These are phyloP conservation scores for Alternaria rosae DNA, from an alignment of 2,329 filamentous ascomycete genomes.

Conservation along the genomic window DNA sequence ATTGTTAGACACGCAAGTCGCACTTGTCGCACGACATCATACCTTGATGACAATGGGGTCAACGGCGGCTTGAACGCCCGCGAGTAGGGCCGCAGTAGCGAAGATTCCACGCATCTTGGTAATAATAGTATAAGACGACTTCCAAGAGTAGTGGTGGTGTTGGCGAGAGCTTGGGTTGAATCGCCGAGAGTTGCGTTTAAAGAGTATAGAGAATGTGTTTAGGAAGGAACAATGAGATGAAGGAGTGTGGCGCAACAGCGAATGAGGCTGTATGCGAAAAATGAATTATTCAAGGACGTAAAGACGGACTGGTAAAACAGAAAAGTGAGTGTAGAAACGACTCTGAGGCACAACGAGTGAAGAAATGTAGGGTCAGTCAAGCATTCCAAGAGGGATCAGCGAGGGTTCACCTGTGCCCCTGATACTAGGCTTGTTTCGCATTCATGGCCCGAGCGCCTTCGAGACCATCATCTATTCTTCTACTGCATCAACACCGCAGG, in stretches of 20 bases:
- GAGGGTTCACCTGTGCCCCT: slow-evolving; percentile 30
- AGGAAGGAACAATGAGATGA: slow-evolving; percentile 19
- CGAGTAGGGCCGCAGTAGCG: slow-evolving; percentile 60
- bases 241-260: slow-evolving; percentile 37
- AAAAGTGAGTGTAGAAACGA: slow-evolving; percentile 39
- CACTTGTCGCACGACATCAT: slow-evolving; percentile 21
- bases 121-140: slow-evolving; percentile 26
- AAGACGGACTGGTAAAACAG: slow-evolving; percentile 43
- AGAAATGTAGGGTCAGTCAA: slow-evolving; percentile 36
- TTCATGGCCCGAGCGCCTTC: slow-evolving; percentile 11
- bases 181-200: slow-evolving; percentile 30
- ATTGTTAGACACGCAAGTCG: slow-evolving; percentile 16
- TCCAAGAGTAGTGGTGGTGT: slow-evolving; percentile 35
- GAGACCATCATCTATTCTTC: neutral
- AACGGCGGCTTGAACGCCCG: slow-evolving; percentile 62
- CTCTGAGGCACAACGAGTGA: slow-evolving; percentile 44
- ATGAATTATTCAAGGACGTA: slow-evolving; percentile 32
- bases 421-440: slow-evolving; percentile 37
- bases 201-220: slow-evolving; percentile 16
- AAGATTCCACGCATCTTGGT: slow-evolving; percentile 64
- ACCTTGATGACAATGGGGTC: slow-evolving; percentile 76
- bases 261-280: slow-evolving; percentile 28
- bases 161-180: slow-evolving; percentile 36
- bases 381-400: slow-evolving; percentile 35
- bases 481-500: neutral